These are phyloP conservation scores for Candida takata DNA, from an alignment of 805 yeast genomes.

Conservation along the genomic window DNA sequence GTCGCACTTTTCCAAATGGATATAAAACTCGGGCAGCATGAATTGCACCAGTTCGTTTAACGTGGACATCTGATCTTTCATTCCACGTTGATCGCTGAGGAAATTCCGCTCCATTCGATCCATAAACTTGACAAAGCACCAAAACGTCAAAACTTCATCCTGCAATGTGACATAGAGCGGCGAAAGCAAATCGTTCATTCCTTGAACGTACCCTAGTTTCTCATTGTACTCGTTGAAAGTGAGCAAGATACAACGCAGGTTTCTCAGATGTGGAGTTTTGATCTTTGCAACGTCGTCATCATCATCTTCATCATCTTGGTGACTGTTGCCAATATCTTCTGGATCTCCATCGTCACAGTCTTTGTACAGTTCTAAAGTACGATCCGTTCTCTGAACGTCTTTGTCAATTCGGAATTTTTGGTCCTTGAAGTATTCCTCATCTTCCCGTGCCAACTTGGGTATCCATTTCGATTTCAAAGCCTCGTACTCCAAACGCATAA, in stretches of 20 bases:
- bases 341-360: slow-evolving; percentile 28
- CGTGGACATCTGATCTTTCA: slow-evolving; percentile 80
- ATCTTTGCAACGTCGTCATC: slow-evolving; percentile 52
- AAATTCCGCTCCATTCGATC: slow-evolving; percentile 93
- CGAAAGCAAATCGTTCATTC: slow-evolving; percentile 90
- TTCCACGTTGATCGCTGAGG: slow-evolving; percentile 86
- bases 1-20: slow-evolving; percentile 81
- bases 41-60: slow-evolving; percentile 82
- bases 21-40: slow-evolving; percentile 78
- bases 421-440: slow-evolving; percentile 75
- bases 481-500: slow-evolving; percentile 53
- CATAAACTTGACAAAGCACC: slow-evolving; percentile 88
- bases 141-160: slow-evolving; percentile 77
- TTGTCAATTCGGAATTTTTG: slow-evolving; percentile 87
- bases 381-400: slow-evolving; percentile 88
- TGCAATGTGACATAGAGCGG: slow-evolving; percentile 63
- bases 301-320: slow-evolving; percentile 4
- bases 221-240: slow-evolving; percentile 81
- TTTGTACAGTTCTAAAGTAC: slow-evolving; percentile 60
- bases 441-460: slow-evolving; percentile 39
- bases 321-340: slow-evolving; percentile 29
- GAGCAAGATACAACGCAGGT: slow-evolving; percentile 68
- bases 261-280: slow-evolving; percentile 65
- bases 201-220: slow-evolving; percentile 92
- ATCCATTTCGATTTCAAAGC: slow-evolving; percentile 68